Evolutionary conservation across 2,329 filamentous ascomycete genomes (phyloP).

Genomic region (Pyrenochaeta sp.): DNA sequence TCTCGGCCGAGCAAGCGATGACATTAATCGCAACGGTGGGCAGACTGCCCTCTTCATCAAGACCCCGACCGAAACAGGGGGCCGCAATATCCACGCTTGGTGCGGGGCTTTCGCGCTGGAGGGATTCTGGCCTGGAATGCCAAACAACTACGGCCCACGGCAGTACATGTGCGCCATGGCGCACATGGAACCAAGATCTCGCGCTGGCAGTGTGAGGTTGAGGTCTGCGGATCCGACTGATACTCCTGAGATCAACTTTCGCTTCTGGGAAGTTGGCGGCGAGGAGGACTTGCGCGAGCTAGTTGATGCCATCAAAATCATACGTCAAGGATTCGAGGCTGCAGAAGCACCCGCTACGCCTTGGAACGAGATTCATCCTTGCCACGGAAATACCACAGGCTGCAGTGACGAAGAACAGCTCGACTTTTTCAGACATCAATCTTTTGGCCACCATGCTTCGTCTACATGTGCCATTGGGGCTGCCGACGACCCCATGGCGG

Average conservation of each 20-base stretch:
- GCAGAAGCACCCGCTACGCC: not conserved
- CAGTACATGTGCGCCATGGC: not conserved
- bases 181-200: not conserved
- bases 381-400: not conserved
- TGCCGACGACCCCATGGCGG: slow-evolving; percentile 54
- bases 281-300: not conserved
- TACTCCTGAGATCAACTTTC: not conserved
- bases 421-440: not conserved
- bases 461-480: slow-evolving; percentile 65
- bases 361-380: not conserved
- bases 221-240: not conserved
- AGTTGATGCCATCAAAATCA: not conserved
- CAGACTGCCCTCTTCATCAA: not conserved
- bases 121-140: not conserved
- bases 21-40: not conserved
- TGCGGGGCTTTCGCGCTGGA: not conserved
- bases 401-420: slow-evolving; percentile 3
- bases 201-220: not conserved
- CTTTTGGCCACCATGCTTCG: slow-evolving; percentile 56
- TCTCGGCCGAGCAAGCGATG: not conserved
- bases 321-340: not conserved
- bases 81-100: not conserved
- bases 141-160: not conserved
- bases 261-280: not conserved
- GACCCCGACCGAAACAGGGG: not conserved